Percentiles rank a stretch among this genome's conserved stretches.
phyloP scores from a whole-genome alignment of 2,329 filamentous ascomycete species.

The Westerdykella aurantiaca region DNA sequence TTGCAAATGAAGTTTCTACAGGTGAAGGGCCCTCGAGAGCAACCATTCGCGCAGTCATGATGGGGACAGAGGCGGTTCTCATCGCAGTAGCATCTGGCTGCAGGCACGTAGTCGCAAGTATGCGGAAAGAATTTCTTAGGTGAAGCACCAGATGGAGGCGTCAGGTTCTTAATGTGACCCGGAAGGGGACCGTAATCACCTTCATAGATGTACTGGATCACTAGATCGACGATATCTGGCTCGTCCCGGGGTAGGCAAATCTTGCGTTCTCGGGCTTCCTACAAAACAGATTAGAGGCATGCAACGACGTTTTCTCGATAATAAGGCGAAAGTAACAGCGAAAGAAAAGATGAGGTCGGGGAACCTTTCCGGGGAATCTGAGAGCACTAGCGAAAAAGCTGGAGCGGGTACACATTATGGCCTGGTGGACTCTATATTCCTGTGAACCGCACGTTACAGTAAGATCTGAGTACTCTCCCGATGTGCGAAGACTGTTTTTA shows the following conservation, averaged over 20 bases:
- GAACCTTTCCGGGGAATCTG: conserved; percentile 4
- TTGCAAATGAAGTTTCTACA: conserved; percentile 1
- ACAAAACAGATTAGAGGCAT: not conserved
- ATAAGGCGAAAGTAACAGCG: not conserved
- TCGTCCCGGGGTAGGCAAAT: conserved; percentile 16
- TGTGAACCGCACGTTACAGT: conserved; percentile 13
- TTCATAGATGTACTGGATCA: conserved; percentile 16
- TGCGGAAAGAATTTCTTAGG: not conserved
- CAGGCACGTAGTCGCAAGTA: not conserved
- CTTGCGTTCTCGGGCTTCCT: conserved; percentile 9
- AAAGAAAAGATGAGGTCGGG: not conserved
- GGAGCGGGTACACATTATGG: conserved; percentile 7
- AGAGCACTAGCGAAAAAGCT: conserved; percentile 11
- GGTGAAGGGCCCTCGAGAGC: not conserved
- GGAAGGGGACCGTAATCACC: conserved; percentile 11
- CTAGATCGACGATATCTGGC: conserved; percentile 14
- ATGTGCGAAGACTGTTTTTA: no score
- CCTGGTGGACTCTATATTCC: conserved; percentile 12
- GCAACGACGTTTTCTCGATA: no score
- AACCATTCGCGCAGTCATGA: conserved; percentile 1
- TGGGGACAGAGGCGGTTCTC: not conserved
- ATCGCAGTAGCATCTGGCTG: not conserved
- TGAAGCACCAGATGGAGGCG: not conserved
- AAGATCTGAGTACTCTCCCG: conserved; percentile 11
- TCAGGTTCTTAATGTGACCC: not conserved